Conservation (phyloP, 148 eudicot genomes). For the Vaccinium myrtillus region DNA sequence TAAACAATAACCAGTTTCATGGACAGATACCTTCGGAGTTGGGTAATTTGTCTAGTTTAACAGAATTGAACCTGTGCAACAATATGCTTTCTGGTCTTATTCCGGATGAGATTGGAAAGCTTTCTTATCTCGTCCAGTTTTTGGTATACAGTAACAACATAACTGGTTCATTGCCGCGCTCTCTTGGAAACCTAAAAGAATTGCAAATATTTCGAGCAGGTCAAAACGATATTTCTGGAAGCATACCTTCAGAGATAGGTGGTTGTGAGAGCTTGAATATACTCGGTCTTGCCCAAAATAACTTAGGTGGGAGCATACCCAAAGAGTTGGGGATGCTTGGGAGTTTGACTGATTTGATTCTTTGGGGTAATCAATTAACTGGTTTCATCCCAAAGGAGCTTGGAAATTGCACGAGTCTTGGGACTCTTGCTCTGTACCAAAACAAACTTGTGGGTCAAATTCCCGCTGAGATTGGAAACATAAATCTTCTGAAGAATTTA, state of each 20-base stretch:
- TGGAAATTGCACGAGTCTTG: conserved; percentile 73
- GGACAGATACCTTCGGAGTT: conserved; percentile 74
- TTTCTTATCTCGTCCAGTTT: conserved; percentile 59
- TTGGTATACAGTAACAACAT: conserved; percentile 71
- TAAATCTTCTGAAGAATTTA: conserved; percentile 45
- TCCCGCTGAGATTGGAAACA: conserved; percentile 67
- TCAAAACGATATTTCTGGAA: conserved; percentile 70
- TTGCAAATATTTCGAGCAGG: conserved; percentile 75
- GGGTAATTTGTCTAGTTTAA: conserved; percentile 52
- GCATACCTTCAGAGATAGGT: conserved; percentile 74
- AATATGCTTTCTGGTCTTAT: conserved; percentile 71
- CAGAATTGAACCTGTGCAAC: conserved; percentile 75
- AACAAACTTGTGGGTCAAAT: conserved; percentile 77
- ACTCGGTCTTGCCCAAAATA: conserved; percentile 90
- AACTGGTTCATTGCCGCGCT: conserved; percentile 66
- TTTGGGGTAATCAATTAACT: conserved; percentile 71
- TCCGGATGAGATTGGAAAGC: conserved; percentile 76
- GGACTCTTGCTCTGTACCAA: conserved; percentile 77
- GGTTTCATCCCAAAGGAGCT: conserved; percentile 79
- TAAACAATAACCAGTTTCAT: conserved; percentile 61
- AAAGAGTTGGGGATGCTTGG: conserved; percentile 71
- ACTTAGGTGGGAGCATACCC: conserved; percentile 63
- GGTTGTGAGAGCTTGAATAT: conserved; percentile 50
- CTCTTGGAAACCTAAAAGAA: conserved; percentile 66
- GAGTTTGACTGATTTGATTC: conserved; percentile 59